Base-by-base conservation (phyloP, 2,329 filamentous ascomycete genomes). In the Colletotrichum scovillei region DNA sequence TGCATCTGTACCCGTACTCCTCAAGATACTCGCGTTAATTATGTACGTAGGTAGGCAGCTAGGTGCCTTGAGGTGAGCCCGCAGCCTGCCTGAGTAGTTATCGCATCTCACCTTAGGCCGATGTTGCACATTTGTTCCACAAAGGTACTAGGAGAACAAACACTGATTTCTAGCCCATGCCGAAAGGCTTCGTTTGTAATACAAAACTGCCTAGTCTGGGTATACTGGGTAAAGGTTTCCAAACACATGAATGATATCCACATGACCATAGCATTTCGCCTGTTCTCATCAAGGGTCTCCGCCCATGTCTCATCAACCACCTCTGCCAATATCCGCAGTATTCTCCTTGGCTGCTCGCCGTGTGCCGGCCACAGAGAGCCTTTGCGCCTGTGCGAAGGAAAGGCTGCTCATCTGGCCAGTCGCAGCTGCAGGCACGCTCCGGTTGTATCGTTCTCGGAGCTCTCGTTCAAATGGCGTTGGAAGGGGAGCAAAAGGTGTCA, bases 401-500 rank as follows among this genome's bases (percentile, higher is more conserved):
- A 72, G 63, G 11, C 62, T 67, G 63, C 69, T 72, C 26, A 72
- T 24, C 16, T 55, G 63, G 22, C 62, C 53, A n/a, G 28, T 42
- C 12, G 57, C 30, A 14, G 38, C 52, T 49, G 63, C 6, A 12
- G 72, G 63, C 57, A 72, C 26, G 26, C 64, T 75, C 58, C 53
- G 26, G 38, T 63, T 73, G 16, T 72, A 75, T 26, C 72, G 77
- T 19, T 70, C 78, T 53, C 80, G 78, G 3, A 82, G 76, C 46
- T 82, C 80, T 30, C 79, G 77, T 70, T 85, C 82, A n/a, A 86
- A 79, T n/a, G 86, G 82, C 1, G 83, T 83, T 7, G 85, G 83
- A 7, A 86, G 77, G 16, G 85, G 84, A 19, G 80, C 84, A 67
- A 80, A 80, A 4, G 85, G 85, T 5, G 85, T 87, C 4, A 84